Conservation (phyloP, 2,329 filamentous ascomycete genomes). For the Tolypocladium sp. region DNA sequence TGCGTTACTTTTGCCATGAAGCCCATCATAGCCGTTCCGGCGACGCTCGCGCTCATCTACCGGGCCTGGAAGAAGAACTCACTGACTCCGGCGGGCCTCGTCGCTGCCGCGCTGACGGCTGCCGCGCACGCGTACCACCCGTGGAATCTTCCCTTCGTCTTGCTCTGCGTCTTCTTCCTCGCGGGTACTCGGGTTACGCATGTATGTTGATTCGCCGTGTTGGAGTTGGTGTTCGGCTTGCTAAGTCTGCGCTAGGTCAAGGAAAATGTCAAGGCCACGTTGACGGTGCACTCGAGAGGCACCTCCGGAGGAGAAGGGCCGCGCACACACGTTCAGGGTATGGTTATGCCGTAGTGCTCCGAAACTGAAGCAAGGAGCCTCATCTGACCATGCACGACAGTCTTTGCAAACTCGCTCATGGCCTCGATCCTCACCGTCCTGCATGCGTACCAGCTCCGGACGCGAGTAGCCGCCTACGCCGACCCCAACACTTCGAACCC, state of each 20-base stretch:
- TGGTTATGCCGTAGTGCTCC: background rate
- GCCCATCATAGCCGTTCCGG: slow-evolving; percentile 46
- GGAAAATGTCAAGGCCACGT: slow-evolving; percentile 69
- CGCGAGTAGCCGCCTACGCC: slow-evolving; percentile 31
- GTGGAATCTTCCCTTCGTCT: slow-evolving; percentile 81
- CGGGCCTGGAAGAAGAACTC: slow-evolving; percentile 65
- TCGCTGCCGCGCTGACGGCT: slow-evolving; percentile 65
- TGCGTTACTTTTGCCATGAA: slow-evolving; percentile 35
- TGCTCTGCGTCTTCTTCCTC: slow-evolving; percentile 79
- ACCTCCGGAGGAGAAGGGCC: slow-evolving; percentile 69
- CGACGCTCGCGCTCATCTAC: slow-evolving; percentile 51
- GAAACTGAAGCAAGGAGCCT: background rate
- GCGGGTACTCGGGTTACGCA: slow-evolving; percentile 78
- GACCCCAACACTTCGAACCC: slow-evolving; percentile 20
- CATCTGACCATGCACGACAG: slow-evolving; percentile 20
- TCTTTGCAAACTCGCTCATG: slow-evolving; percentile 78
- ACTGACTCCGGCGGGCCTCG: slow-evolving; percentile 67
- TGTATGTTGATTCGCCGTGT: slow-evolving; percentile 31
- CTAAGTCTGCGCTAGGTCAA: slow-evolving; percentile 55
- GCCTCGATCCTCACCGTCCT: slow-evolving; percentile 57
- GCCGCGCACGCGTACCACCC: slow-evolving; percentile 81
- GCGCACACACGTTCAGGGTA: slow-evolving; percentile 72
- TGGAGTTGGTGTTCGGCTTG: background rate
- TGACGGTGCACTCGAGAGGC: slow-evolving; percentile 72
- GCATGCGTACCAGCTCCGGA: slow-evolving; percentile 50